Percentiles rank a stretch among this genome's conserved stretches.
Evolutionary conservation across 805 yeast species (phyloP).

Genomic region (Ogataea pilisensis): DNA sequence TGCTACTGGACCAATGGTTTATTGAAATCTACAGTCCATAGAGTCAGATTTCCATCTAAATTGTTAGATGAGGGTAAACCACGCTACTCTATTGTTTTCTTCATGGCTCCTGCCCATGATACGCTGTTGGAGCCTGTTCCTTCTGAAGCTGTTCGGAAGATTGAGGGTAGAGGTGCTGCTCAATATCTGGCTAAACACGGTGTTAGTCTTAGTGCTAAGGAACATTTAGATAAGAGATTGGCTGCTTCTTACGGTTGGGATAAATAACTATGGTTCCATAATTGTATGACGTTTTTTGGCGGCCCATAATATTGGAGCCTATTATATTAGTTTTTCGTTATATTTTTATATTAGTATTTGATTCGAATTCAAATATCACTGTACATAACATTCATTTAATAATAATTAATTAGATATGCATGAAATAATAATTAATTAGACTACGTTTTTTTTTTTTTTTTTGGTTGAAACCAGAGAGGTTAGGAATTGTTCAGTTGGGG

Average conservation of each 20-base stretch:
- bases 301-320: too few species aligned
- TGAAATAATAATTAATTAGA: too few species aligned
- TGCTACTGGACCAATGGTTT: constrained; percentile 80
- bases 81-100: constrained; percentile 74
- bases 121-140: constrained; percentile 70
- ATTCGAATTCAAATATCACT: too few species aligned
- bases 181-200: constrained; percentile 33
- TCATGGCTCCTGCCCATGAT: constrained; percentile 70
- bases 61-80: constrained; percentile 53
- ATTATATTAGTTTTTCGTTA: too few species aligned
- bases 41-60: constrained; percentile 58
- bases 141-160: constrained; percentile 32
- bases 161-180: constrained; percentile 35
- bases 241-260: constrained; percentile 60
- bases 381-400: too few species aligned
- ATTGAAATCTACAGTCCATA: constrained; percentile 68
- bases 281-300: too few species aligned
- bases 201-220: constrained; percentile 57
- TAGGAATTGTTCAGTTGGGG: too few species aligned
- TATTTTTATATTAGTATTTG: too few species aligned
- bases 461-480: too few species aligned
- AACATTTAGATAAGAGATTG: constrained; percentile 61
- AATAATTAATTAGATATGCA: too few species aligned
- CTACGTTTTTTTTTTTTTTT: too few species aligned
- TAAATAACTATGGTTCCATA: too few species aligned